Evolutionary conservation across 345 rosid species (phyloP), one percentile per base, ranked within the genome.

Genomic region (Populus ilicifolia): DNA sequence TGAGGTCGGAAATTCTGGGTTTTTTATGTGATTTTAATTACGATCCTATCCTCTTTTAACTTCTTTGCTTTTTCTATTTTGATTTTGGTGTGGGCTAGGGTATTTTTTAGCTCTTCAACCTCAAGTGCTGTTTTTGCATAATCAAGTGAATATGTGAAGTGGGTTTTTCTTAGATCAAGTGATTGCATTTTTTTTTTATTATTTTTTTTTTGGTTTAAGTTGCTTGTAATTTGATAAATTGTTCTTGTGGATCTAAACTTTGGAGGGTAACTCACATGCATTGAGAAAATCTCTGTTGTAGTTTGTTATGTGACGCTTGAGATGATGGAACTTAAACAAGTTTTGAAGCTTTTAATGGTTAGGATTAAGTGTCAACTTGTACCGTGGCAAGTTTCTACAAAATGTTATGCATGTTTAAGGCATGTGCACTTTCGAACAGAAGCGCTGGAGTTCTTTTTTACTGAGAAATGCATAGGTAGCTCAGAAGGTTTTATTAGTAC

Each of bases 1-100:
- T 82, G 59, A 85, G 88, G 88, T 83, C 69, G 78, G 82, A 75
- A 59, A 36, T 79, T 68, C 38, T 70, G 68, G 64, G 56, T 69
- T 63, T 41, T 76, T 73, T 54, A 83, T 71, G 79, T 77, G 64
- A 63, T 74, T 72, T 50, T 80, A 43, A 54, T 66, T 52, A 48
- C 77, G 83, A 78, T 78, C 79, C 39, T 63, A 72, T 71, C 54
- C 70, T n/a, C 25, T 75, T 46, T 78, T 46, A 64, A 46, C 65
- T 75, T 64, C 16, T 29, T 30, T 70, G 56, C 25, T 72, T 20
- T 33, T 21, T 74, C 5, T 33, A 4, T 43, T 39, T 79, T 59
- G 70, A 29, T 72, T 71, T 79, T 78, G 66, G 65, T 65, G 69
- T 65, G 39, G 44, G 18, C 43, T 70, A 20, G 74, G 75, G 67